Base-by-base conservation (phyloP, 345 rosid species). In the Jatropha curcas region DNA sequence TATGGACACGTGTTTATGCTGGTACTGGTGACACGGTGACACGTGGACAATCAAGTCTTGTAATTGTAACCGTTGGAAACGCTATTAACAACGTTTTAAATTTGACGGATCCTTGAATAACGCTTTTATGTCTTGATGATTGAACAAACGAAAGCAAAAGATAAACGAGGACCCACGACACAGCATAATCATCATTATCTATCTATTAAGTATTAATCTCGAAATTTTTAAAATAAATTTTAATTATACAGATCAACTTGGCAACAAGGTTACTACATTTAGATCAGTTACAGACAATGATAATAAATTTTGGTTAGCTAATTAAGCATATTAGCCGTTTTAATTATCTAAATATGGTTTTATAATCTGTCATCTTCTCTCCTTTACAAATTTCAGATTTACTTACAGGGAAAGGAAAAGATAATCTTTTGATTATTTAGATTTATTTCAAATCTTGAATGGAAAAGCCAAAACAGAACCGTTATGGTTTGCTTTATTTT, bases 31-130 rank as follows among this genome's bases (percentile, higher is more conserved):
- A 37, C 4, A 37, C n/a, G n/a, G n/a, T 41, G 45, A 41, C 45
- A 46, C 51, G 51, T 16, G 16, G 51, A 46, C 17, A 46, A 2
- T 46, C 20, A 46, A 46, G 51, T 46, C 2, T 16, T 16, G 53
- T 16, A 28, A 35, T 67, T n/a, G n/a, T n/a, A 68, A 73, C 72
- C 78, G 72, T 74, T 74, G 41, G 19, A 60, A 74, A 65, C 60
- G 65, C 60, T 14, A 48, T 74, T 60, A 67, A 67, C 71, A 3
- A 25, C 71, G 9, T 58, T 74, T 57, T 66, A 11, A 56, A 35
- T 11, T 14, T 27, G 14, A 57, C 39, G 14, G 35, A 39, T 37
- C 61, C 62, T 67, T 60, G n/a, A 10, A 56, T 31, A 1, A 10
- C 57, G 61, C 46, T 31, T 53, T 53, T 57, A 27, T 57, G 24